phyloP scores from a whole-genome alignment of 1,284 basidiomycete genomes.

The Vanrija pseudolonga region DNA sequence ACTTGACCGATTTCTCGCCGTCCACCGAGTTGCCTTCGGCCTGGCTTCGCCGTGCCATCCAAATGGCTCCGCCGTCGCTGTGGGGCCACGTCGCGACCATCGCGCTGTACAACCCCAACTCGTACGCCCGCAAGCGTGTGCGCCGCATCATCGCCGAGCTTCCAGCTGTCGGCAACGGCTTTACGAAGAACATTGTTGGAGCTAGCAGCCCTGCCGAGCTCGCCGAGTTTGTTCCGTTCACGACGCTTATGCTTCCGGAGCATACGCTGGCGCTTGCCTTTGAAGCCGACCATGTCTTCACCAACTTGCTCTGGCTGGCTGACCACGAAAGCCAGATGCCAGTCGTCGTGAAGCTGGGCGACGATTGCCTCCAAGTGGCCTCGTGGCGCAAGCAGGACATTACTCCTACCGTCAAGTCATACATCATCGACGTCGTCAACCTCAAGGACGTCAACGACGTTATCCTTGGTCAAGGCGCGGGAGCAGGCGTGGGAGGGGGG shows the following conservation, averaged over 20 bases:
- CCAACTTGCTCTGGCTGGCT: conserved; percentile 34
- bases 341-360: conserved; percentile 41
- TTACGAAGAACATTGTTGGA: conserved; percentile 57
- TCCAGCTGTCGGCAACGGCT: conserved; percentile 63
- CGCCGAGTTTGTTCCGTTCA: conserved; percentile 70
- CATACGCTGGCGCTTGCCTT: conserved; percentile 40
- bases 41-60: conserved; percentile 74
- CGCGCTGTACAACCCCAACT: conserved; percentile 76
- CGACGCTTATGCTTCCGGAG: conserved; percentile 42
- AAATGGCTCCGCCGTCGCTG: conserved; percentile 61
- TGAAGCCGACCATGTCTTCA: conserved; percentile 43
- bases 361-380: conserved; percentile 42
- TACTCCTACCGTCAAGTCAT: conserved; percentile 33
- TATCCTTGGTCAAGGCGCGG: conserved; percentile 48
- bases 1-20: conserved; percentile 74
- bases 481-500: conserved; percentile 60
- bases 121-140: conserved; percentile 66
- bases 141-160: conserved; percentile 56
- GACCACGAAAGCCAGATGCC: conserved; percentile 46
- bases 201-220: conserved; percentile 55
- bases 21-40: conserved; percentile 73
- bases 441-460: conserved; percentile 71
- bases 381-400: conserved; percentile 45
- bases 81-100: conserved; percentile 50
- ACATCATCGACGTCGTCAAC: conserved; percentile 43